These are phyloP conservation scores for Trichosanthes cucumerina DNA, from an alignment of 306 rosid species.

Conservation along the genomic window DNA sequence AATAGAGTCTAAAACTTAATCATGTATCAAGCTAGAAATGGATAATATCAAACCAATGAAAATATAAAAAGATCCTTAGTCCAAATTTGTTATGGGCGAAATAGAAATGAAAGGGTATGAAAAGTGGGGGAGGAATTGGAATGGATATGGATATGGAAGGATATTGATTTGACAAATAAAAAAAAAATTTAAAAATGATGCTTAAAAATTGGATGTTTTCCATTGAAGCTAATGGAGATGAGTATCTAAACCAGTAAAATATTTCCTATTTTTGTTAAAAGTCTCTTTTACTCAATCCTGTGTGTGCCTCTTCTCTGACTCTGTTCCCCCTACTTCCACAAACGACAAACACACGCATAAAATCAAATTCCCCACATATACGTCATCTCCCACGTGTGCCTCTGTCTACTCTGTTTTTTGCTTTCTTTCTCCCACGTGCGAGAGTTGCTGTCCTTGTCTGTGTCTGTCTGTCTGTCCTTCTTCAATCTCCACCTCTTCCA, in stretches of 20 bases:
- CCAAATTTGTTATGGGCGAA: too few relatives aligned
- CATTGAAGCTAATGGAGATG: not conserved
- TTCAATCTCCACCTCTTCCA: not conserved
- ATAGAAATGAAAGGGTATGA: too few relatives aligned
- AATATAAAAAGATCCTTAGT: too few relatives aligned
- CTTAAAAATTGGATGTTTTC: not conserved
- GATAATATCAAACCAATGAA: too few relatives aligned
- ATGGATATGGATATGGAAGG: not conserved
- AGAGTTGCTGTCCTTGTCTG: not conserved
- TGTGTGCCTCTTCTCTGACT: too few relatives aligned
- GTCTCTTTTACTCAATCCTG: not conserved
- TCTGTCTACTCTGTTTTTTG: not conserved
- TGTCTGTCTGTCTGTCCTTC: not conserved
- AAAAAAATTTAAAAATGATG: not conserved
- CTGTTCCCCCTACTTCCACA: not conserved
- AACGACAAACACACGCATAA: not conserved
- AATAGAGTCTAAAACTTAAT: too few relatives aligned
- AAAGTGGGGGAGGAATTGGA: too few relatives aligned
- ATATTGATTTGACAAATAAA: not conserved
- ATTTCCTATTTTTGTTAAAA: not conserved
- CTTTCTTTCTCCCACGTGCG: not conserved
- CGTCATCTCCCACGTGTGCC: not conserved
- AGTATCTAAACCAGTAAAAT: not conserved
- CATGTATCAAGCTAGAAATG: too few relatives aligned
- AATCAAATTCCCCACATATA: not conserved